Conservation (phyloP, 148 eudicot genomes). For the Vaccinium darrowii region DNA sequence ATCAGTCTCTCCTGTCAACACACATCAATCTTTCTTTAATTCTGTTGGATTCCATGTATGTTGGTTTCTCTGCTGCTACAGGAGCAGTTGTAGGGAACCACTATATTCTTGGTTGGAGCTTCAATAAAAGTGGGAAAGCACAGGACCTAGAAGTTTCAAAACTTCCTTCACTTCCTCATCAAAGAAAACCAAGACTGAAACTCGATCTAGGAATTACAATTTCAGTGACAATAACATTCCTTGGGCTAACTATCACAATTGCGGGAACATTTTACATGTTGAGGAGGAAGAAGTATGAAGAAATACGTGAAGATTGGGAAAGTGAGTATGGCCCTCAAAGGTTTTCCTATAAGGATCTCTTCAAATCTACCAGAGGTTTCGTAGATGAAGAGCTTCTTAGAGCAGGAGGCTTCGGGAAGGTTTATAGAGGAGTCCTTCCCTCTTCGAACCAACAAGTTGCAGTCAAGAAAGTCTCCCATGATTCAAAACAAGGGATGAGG, state of each 20-base stretch:
- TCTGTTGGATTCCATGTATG: slow-evolving; percentile 35
- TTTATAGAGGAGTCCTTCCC: slow-evolving; percentile 40
- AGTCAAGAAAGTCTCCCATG: slow-evolving; percentile 41
- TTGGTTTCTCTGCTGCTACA: slow-evolving; percentile 26
- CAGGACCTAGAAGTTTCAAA: slow-evolving; percentile 30
- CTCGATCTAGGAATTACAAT: not conserved
- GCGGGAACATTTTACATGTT: not conserved
- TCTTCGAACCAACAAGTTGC: slow-evolving; percentile 27
- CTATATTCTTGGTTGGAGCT: slow-evolving; percentile 34
- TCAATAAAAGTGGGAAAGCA: slow-evolving; percentile 22
- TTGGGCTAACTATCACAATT: slow-evolving; percentile 6
- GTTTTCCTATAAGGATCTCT: slow-evolving; percentile 36
- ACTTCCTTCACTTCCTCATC: slow-evolving; percentile 43
- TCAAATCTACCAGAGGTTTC: slow-evolving; percentile 41
- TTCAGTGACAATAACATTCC: not conserved
- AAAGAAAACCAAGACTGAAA: not conserved
- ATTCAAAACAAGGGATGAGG: slow-evolving; percentile 42
- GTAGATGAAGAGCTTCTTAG: slow-evolving; percentile 33
- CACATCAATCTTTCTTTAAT: slow-evolving; percentile 25
- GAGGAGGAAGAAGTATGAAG: not conserved
- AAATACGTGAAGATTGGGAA: slow-evolving; percentile 13
- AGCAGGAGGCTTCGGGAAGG: slow-evolving; percentile 46
- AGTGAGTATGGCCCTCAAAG: slow-evolving; percentile 22
- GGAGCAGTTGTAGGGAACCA: slow-evolving; percentile 15
- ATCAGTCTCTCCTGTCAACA: slow-evolving; percentile 20